Evolutionary conservation across 768 basidiomycete genomes (phyloP).

Genomic region (Lepiota brunneoincarnata): DNA sequence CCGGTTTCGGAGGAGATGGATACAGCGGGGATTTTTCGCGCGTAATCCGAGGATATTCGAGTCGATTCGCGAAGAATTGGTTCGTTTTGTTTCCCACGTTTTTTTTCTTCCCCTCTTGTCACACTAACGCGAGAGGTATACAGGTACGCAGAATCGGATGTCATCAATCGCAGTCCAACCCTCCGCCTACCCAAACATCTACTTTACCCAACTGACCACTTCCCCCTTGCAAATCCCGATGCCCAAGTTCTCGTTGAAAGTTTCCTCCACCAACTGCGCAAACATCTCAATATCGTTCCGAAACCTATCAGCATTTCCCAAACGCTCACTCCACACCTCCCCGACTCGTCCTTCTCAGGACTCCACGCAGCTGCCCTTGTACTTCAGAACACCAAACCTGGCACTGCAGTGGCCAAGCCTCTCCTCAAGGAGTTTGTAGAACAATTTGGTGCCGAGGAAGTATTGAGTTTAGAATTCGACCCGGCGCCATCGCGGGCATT

Average conservation of each 20-base stretch:
- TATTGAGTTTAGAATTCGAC: slow-evolving; percentile 22
- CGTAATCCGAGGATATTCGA: slow-evolving; percentile 29
- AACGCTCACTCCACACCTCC: slow-evolving; percentile 26
- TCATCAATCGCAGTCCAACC: slow-evolving; percentile 19
- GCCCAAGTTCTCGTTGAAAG: slow-evolving; percentile 30
- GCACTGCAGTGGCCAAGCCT: slow-evolving; percentile 30
- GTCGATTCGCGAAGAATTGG: slow-evolving; percentile 27
- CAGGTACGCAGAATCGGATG: slow-evolving; percentile 31
- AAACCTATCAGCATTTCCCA: slow-evolving; percentile 26
- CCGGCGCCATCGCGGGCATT: slow-evolving; percentile 30
- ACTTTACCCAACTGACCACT: slow-evolving; percentile 33
- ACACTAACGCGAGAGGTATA: neutral
- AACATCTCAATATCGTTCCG: slow-evolving; percentile 24
- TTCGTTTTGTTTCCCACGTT: no score
- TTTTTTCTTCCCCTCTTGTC: neutral
- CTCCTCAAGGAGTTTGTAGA: slow-evolving; percentile 21
- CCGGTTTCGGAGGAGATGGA: slow-evolving; percentile 39
- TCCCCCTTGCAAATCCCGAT: slow-evolving; percentile 26
- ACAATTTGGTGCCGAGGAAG: slow-evolving; percentile 21
- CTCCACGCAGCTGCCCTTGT: slow-evolving; percentile 29
- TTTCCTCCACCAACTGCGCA: slow-evolving; percentile 24
- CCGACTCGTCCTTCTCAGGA: slow-evolving; percentile 24
- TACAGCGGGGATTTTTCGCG: slow-evolving; percentile 34
- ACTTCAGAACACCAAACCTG: slow-evolving; percentile 35
- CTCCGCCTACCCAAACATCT: slow-evolving; percentile 29